These are phyloP conservation scores for Ogataea trehalophila DNA, from an alignment of 805 yeast genomes.

Conservation along the genomic window DNA sequence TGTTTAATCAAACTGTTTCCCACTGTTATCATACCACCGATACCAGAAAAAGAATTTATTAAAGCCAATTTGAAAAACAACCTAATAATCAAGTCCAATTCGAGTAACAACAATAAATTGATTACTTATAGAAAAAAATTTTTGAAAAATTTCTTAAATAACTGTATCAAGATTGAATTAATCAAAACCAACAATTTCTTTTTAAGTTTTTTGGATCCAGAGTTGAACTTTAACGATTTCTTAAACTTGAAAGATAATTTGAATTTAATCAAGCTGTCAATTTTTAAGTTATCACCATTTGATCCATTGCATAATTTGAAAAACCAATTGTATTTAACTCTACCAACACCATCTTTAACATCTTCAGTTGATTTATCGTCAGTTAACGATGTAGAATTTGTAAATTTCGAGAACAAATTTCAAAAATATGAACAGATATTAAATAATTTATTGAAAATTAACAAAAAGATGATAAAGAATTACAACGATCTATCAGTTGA, in stretches of 20 bases:
- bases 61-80: slow-evolving; percentile 26
- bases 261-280: slow-evolving; percentile 44
- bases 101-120: slow-evolving; percentile 25
- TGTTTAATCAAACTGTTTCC: slow-evolving; percentile 72
- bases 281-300: slow-evolving; percentile 55
- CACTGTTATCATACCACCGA: slow-evolving; percentile 82
- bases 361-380: slow-evolving; percentile 1
- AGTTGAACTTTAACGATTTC: slow-evolving; percentile 78
- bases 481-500: slow-evolving; percentile 44
- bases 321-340: slow-evolving; percentile 50
- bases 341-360: slow-evolving; percentile 51
- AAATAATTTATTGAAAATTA: slow-evolving; percentile 32
- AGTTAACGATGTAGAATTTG: slow-evolving; percentile 10
- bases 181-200: slow-evolving; percentile 60
- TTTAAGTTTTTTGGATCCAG: slow-evolving; percentile 78
- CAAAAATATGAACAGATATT: slow-evolving; percentile 29
- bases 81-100: too few relatives aligned
- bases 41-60: slow-evolving; percentile 79
- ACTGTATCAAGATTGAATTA: slow-evolving; percentile 57
- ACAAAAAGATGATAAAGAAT: slow-evolving; percentile 41
- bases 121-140: slow-evolving; percentile 60
- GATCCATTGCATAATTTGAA: slow-evolving; percentile 49
- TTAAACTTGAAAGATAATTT: slow-evolving; percentile 50
- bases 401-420: slow-evolving; percentile 28
- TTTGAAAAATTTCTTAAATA: slow-evolving; percentile 70